Base-by-base conservation (phyloP, 768 basidiomycete species). In the Collybia mongolica region DNA sequence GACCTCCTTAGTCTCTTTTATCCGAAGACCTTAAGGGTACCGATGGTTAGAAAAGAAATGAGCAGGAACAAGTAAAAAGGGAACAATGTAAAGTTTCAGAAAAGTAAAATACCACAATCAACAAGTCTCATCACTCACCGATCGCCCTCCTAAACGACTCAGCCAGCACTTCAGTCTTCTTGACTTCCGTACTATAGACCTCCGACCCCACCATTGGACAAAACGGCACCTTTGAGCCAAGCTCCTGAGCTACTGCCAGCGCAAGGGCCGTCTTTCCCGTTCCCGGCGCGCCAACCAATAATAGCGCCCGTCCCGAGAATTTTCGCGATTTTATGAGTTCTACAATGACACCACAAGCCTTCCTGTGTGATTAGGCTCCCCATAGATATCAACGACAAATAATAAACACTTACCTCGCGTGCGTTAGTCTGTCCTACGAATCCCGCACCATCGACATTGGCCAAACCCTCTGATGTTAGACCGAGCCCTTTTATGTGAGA, bases 131-230 rank as follows among this genome's bases (percentile, higher is more conserved):
- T 41, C 15, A 76, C 88, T 64, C 63, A 93, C 95, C 96, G 53
- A 99, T 99, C 11, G 97, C 95, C 58, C 97, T 75, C 51, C 96
- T 79, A 70, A 98, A 98, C 32, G 86, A 83, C 68, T 98, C 96
- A 42, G 94, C 93, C 17, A 99, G 73, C 4, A 98, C 95, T 65
- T 98, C 97, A 1, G 97, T 98, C 80, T 99, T 99, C 75, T 98
- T 98, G 49, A 99, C 94, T 69, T 98, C 96, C 2, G 90, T 85
- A 36, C 87, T 91, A 65, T 97, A 98, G 53, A 98, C 97, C 69
- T 99, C 97, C 17, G 86, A 89, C 0, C 97, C 97, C 38, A 98
- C 97, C 93, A 98, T 98, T 4, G 94, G 93, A 66, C 96, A 98
- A 65, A 99, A 98, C 0, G 97, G 97, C 1, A 98, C 95, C 61